Base-by-base conservation (phyloP, 1,284 basidiomycete species). In the Sporisorium reilianum region DNA sequence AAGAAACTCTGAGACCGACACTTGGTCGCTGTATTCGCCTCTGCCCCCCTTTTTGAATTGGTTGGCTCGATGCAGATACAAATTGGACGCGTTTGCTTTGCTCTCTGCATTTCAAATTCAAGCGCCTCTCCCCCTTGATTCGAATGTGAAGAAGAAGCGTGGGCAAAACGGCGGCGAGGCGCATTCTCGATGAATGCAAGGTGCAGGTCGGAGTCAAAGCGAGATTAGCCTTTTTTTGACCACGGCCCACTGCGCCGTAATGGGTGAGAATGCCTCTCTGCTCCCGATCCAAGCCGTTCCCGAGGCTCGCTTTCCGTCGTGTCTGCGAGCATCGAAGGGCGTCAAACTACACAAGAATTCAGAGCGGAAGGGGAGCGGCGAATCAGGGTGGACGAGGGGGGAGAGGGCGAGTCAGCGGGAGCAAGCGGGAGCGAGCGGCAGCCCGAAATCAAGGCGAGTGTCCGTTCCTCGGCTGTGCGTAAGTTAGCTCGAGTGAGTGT, bases 1-100 rank as follows among this genome's bases (percentile, higher is more conserved):
- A 51, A 51, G 14, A 42, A 53, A 41, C 51, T 53, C 38, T 55
- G 54, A 55, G 32, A 38, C 42, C 32, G 54, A 55, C 54, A 55
- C 42, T 22, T 30, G 12, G 32, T n/a, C 30, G 25, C 25, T 23
- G 23, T 26, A 45, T 23, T 23, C 41, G 20, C 32, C 32, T 34
- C 14, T n/a, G n/a, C 36, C 5, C 16, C 36, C 36, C 16, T 16
- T 38, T 38, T 48, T 32, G 28, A 49, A 49, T 20, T 25, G 8
- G 3, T 48, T 30, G 26, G 16, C 9, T 48, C n/a, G n/a, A n/a
- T n/a, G n/a, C n/a, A n/a, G n/a, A n/a, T n/a, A n/a, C n/a, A n/a
- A n/a, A n/a, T n/a, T n/a, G n/a, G n/a, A n/a, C n/a, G n/a, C n/a
- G n/a, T n/a, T n/a, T n/a, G n/a, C n/a, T n/a, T n/a, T n/a, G 16